These are phyloP conservation scores for Plantago lanceolata DNA, from an alignment of 305 asterid species.

Conservation along the genomic window DNA sequence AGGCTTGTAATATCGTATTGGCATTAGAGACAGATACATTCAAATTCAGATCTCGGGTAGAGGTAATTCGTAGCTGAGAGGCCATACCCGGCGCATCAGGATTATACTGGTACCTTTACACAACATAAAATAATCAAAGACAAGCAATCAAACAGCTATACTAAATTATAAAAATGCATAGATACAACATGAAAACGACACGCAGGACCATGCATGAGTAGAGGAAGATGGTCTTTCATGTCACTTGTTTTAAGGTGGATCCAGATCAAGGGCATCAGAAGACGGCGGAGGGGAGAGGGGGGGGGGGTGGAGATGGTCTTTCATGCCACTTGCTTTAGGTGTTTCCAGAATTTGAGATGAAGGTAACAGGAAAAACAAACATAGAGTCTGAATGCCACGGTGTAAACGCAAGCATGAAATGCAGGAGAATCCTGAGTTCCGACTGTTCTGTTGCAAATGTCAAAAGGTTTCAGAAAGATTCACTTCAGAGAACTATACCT, in stretches of 20 bases:
- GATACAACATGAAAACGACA: slow-evolving; percentile 11
- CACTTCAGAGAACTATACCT: slow-evolving; percentile 45
- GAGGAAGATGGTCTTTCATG: not conserved
- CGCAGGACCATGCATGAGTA: not conserved
- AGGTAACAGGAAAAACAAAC: slow-evolving; percentile 2
- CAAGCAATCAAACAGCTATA: slow-evolving; percentile 10
- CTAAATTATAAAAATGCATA: not conserved
- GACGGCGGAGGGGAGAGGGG: too few relatives aligned
- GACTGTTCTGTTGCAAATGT: slow-evolving; percentile 20
- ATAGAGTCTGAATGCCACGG: not conserved
- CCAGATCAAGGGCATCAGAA: slow-evolving; percentile 2
- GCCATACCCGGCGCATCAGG: slow-evolving; percentile 76
- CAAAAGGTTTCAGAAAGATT: slow-evolving; percentile 18
- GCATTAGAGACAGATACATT: slow-evolving; percentile 84
- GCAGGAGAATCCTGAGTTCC: slow-evolving; percentile 8
- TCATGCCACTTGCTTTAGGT: not conserved
- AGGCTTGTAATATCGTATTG: slow-evolving; percentile 89
- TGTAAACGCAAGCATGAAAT: not conserved
- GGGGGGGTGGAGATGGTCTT: not conserved
- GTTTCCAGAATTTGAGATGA: not conserved
- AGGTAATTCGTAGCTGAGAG: slow-evolving; percentile 75
- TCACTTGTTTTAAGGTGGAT: not conserved
- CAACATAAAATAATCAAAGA: slow-evolving; percentile 21
- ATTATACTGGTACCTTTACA: slow-evolving; percentile 65
- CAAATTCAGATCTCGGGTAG: slow-evolving; percentile 70